phyloP scores from a whole-genome alignment of 208 protist genomes.

The Acanthamoeba lenticulata region DNA sequence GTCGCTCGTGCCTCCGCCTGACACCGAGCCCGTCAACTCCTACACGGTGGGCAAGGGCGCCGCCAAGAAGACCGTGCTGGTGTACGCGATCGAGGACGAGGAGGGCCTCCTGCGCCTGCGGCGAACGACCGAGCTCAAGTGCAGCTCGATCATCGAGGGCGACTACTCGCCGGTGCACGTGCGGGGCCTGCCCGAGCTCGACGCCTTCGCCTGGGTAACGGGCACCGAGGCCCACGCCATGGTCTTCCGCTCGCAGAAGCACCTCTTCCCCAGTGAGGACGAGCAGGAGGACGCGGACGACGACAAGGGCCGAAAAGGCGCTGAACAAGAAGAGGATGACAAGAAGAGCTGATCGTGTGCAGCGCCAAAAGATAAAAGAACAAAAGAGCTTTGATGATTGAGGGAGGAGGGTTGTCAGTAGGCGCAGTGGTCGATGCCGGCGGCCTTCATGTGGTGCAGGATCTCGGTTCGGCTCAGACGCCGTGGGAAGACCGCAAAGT shows the following conservation, averaged over 20 bases:
- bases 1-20: not conserved
- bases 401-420: too few relatives aligned
- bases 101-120: not conserved
- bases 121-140: not conserved
- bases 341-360: too few relatives aligned
- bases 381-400: too few relatives aligned
- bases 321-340: too few relatives aligned
- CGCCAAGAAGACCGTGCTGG: slow-evolving; percentile 43
- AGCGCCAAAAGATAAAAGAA: too few relatives aligned
- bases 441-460: not conserved
- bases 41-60: not conserved
- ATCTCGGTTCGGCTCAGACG: not conserved
- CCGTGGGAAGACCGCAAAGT: not conserved
- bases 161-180: slow-evolving; percentile 17
- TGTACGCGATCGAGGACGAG: not conserved
- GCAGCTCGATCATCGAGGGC: slow-evolving; percentile 10
- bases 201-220: not conserved
- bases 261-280: too few relatives aligned
- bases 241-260: slow-evolving; percentile 8
- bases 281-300: too few relatives aligned
- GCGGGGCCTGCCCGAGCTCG: slow-evolving; percentile 2
- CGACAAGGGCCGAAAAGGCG: too few relatives aligned
- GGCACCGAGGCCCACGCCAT: not conserved
- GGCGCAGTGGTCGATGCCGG: not conserved
- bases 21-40: not conserved